These are phyloP conservation scores for Marasmius fiardii DNA, from an alignment of 1,284 basidiomycete species.

Conservation along the genomic window DNA sequence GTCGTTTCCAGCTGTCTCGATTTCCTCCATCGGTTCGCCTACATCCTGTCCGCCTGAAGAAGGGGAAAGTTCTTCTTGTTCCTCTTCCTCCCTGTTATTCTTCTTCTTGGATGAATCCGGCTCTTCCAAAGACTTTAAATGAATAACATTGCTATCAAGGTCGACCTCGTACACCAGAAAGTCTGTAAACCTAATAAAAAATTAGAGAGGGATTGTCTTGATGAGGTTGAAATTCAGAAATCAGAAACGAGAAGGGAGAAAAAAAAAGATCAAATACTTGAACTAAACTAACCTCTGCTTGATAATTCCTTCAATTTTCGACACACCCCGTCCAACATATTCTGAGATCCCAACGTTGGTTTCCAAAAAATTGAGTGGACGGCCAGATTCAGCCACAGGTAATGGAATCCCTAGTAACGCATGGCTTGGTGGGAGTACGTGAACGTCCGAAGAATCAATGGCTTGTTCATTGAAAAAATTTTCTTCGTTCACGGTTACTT, in stretches of 20 bases:
- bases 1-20: background rate
- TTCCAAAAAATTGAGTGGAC: conserved; percentile 66
- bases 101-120: conserved; percentile 51
- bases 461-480: conserved; percentile 16
- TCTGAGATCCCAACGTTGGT: conserved; percentile 89
- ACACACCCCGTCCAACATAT: conserved; percentile 72
- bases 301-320: conserved; percentile 85
- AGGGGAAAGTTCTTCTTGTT: background rate
- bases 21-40: background rate
- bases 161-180: conserved; percentile 91
- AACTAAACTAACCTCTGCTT: conserved; percentile 75
- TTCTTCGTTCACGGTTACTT: conserved; percentile 12
- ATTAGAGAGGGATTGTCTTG: conserved; percentile 1
- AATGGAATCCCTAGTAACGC: conserved; percentile 54
- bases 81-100: conserved; percentile 9
- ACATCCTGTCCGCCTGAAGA: background rate
- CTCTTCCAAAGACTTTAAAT: conserved; percentile 72
- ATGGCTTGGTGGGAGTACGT: conserved; percentile 72
- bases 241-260: background rate
- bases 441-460: conserved; percentile 7
- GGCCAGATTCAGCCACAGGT: conserved; percentile 44
- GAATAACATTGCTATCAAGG: conserved; percentile 72
- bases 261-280: conserved; percentile 3
- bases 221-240: too few species aligned
- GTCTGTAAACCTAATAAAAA: conserved; percentile 78